These are phyloP conservation scores for Globisporangium carolinianum DNA, from an alignment of 352 stramenopile genomes.

Conservation along the genomic window DNA sequence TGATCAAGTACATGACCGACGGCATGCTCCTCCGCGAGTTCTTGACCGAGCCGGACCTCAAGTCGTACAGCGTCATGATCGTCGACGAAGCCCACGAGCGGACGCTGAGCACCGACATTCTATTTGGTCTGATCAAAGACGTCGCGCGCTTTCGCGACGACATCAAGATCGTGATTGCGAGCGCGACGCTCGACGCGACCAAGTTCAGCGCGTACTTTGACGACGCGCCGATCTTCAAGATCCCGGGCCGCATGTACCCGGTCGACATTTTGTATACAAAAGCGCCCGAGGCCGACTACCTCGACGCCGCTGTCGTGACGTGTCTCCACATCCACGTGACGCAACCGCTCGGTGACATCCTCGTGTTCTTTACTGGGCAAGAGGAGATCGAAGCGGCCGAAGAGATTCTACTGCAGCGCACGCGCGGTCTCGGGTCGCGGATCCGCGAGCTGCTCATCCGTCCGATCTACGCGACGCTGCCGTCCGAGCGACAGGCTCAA, in stretches of 20 bases:
- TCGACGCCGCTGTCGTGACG: constrained; percentile 97
- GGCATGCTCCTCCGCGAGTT: constrained; percentile 99
- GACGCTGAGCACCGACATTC: constrained; percentile 97
- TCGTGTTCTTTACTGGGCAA: constrained; percentile 99
- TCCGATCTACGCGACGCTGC: constrained; percentile 98
- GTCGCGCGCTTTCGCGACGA: constrained; percentile 95
- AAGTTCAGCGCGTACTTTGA: constrained; percentile 99
- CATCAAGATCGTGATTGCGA: constrained; percentile 97
- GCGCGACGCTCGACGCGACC: constrained; percentile 95
- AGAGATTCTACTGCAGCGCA: constrained; percentile 94
- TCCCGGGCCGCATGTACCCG: constrained; percentile 94
- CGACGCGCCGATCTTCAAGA: constrained; percentile 98
- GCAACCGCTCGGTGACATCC: constrained; percentile 96
- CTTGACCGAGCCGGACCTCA: constrained; percentile 95
- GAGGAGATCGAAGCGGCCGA: constrained; percentile 98
- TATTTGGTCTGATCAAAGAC: constrained; percentile 99
- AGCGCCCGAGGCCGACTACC: constrained; percentile 97
- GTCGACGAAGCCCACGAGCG: constrained; percentile 99
- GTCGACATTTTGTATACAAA: constrained; percentile 99
- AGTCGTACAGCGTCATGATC: constrained; percentile 96
- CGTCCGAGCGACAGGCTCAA: constrained; percentile 97
- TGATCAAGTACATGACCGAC: constrained; percentile 99
- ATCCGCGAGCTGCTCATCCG: constrained; percentile 98
- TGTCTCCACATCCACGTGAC: constrained; percentile 99
- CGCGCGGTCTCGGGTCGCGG: constrained; percentile 89